These are phyloP conservation scores for Cyberlindnera amylophila DNA, from an alignment of 805 yeast genomes.

Conservation along the genomic window DNA sequence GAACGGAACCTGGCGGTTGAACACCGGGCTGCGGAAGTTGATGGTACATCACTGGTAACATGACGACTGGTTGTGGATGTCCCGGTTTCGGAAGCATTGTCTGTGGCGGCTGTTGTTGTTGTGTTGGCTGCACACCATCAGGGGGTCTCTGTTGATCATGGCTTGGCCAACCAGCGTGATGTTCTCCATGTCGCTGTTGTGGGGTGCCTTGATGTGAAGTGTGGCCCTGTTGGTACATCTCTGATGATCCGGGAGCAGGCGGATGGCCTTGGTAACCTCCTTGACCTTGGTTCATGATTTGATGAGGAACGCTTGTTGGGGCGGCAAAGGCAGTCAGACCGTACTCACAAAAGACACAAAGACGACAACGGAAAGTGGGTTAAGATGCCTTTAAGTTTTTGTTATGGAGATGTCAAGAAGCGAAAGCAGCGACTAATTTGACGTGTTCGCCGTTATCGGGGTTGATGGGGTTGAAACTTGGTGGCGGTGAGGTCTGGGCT, in stretches of 20 bases:
- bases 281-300: slow-evolving; percentile 4
- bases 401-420: too few species aligned
- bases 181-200: slow-evolving; percentile 5
- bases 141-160: slow-evolving; percentile 4
- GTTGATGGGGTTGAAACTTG: background rate
- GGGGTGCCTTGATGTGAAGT: slow-evolving; percentile 4
- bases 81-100: slow-evolving; percentile 7
- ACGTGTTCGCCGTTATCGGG: background rate
- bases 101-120: slow-evolving; percentile 6
- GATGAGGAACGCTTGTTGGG: too few species aligned
- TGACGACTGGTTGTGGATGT: slow-evolving; percentile 10
- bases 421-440: background rate
- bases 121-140: slow-evolving; percentile 8
- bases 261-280: slow-evolving; percentile 4
- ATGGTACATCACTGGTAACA: slow-evolving; percentile 16
- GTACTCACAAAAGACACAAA: too few species aligned
- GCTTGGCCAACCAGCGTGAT: background rate
- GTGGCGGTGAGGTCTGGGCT: background rate
- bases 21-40: slow-evolving; percentile 10
- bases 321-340: too few species aligned
- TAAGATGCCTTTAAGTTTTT: too few species aligned
- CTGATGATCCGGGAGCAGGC: background rate
- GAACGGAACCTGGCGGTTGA: slow-evolving; percentile 8
- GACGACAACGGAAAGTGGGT: too few species aligned
- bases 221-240: slow-evolving; percentile 1